Base-by-base conservation (phyloP, 202 grass and related monocot genomes). In the Schoenoplectus triqueter region DNA sequence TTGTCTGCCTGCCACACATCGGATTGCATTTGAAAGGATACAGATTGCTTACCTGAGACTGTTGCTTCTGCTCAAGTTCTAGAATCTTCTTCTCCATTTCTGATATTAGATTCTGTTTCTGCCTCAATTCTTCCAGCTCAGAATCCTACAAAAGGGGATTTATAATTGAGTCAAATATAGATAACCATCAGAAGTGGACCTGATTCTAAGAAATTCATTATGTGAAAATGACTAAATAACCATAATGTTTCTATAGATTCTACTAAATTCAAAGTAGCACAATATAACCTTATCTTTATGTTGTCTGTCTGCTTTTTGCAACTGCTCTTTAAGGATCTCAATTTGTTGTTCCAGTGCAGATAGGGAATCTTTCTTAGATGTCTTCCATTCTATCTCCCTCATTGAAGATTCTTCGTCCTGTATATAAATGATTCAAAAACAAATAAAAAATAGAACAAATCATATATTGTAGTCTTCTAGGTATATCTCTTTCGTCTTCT, bases 61-160 rank as follows among this genome's bases (percentile, higher is more conserved):
- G 80, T 84, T 93, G 64, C 69, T 91, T 88, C 70, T 98, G 73
- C 87, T 98, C 93, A 81, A 98, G 93, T 57, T 98, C 91, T 39
- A 86, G 61, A 82, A 94, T 87, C 88, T 95, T 92, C 83, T 88
- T 95, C 69, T 95, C 91, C 88, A 94, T 80, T 90, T 95, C 88
- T 82, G 56, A 83, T 62, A 87, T 88, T 79, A 88, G 81, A 69
- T 66, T 87, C 50, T 88, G 80, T 50, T 95, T 90, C 71, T 90
- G 63, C 68, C 80, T 93, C 68, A 94, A 73, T 84, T 92, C 91
- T 66, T 67, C 87, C 15, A 98, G 82, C 77, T 92, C 87, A 22
- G 82, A 78, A 83, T 83, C 64, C 81, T 83, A 68, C 22, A 83
- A 67, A 17, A 56, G 21, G 11, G 51, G 22, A 60, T 41, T 15